Base-by-base conservation (phyloP, 116 monocot species). In the Phalaenopsis hybrid region DNA sequence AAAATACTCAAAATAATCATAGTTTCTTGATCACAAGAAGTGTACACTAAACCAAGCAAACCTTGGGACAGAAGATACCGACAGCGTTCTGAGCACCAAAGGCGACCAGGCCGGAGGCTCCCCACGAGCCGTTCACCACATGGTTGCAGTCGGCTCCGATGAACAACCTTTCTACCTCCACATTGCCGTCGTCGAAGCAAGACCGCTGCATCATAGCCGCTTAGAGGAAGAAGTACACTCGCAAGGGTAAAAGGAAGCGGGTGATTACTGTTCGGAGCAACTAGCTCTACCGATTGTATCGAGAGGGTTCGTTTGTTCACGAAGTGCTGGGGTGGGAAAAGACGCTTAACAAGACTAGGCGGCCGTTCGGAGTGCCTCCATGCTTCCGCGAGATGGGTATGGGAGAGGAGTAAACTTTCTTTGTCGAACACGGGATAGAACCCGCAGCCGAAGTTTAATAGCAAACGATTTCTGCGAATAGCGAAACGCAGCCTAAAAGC, bases 51-150 rank as follows among this genome's bases (percentile, higher is more conserved):
- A 57, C 45, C 4, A 23, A 70, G 37, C 44, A 2, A 23, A 99
- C 98, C 88, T 92, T 79, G 31, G 95, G 95, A 83, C 81, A 88
- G 79, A 99, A 99, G 85, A 99, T 78, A 75, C 95, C 93, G 80
- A 99, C 95, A 25, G 90, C 93, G 86, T 95, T 93, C 79, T 99
- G 95, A 16, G 95, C 87, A 17, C 98, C 98, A 74, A 99, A 99
- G 78, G 98, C 88, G 76, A 93, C 92, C 57, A 93, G 86, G 43
- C 89, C 92, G 65, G 89, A 95, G 16, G 28, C 91, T 4, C 95
- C 93, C 98, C 95, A 95, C 23, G 98, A 92, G 81, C 93, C 95
- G 90, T 95, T 93, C 61, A 99, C 93, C 44, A 99, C 84, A 23
- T 95, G 85, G 81, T 95, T 99, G 86, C 98, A 99, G 0, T 95